phyloP scores from a whole-genome alignment of 1,284 basidiomycete genomes.

The Rhodotorula sp. region DNA sequence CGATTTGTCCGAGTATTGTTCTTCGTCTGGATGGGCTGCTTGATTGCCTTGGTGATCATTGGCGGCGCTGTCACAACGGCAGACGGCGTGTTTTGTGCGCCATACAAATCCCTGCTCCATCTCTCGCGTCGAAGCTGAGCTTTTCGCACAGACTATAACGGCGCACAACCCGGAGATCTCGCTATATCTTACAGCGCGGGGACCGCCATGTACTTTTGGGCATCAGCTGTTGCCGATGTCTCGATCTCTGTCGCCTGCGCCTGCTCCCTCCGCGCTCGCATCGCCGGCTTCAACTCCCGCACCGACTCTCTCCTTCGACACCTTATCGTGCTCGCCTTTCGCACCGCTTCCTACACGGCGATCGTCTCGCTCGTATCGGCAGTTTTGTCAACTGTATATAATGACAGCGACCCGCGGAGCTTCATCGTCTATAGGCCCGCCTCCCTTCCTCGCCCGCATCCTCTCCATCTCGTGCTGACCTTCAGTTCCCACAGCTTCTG shows the following conservation, averaged over 20 bases:
- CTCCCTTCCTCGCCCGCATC: neutral
- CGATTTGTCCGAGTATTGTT: neutral
- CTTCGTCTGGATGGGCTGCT: slow-evolving; percentile 1
- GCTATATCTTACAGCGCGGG: slow-evolving; percentile 2
- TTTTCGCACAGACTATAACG: too few species aligned
- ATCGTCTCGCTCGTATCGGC: slow-evolving; percentile 11
- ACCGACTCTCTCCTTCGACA: slow-evolving; percentile 13
- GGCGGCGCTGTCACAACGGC: neutral
- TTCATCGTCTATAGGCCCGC: slow-evolving; percentile 5
- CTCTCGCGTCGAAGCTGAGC: too few species aligned
- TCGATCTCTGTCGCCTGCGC: slow-evolving; percentile 17
- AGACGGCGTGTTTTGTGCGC: slow-evolving; percentile 3
- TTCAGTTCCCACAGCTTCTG: neutral
- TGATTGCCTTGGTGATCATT: slow-evolving; percentile 4
- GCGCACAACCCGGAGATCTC: neutral
- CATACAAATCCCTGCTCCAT: too few species aligned
- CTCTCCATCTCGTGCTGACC: neutral
- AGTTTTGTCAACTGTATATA: neutral
- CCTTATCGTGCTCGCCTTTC: slow-evolving; percentile 3
- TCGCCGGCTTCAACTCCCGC: slow-evolving; percentile 16
- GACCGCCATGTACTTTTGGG: slow-evolving; percentile 6
- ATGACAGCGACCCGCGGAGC: neutral
- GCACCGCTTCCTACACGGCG: slow-evolving; percentile 21
- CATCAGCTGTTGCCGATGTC: slow-evolving; percentile 7
- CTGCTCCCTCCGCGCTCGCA: slow-evolving; percentile 6